Evolutionary conservation across 2,329 filamentous ascomycete genomes (phyloP), one percentile per base, ranked within the genome.

Genomic region (Elsinoe fawcettii): DNA sequence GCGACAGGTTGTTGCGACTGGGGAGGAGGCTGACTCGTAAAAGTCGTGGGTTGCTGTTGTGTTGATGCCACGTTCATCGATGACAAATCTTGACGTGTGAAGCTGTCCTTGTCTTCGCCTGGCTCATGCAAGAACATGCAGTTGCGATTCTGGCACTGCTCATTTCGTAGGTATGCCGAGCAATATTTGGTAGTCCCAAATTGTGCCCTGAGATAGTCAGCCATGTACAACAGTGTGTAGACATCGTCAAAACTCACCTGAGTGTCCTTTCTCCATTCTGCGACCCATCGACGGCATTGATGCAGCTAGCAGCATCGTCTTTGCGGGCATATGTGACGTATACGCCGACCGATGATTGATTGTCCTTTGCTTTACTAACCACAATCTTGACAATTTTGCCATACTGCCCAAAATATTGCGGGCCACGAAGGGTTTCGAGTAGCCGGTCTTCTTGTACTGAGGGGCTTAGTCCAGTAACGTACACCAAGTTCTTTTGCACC

Each of bases 91-190:
- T 96, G 90, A 49, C 93, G 83, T 7, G 90, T 95, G 69, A 96
- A 97, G 73, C 90, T 96, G 67, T 97, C 92, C 63, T 93, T 92
- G 65, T 96, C 93, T 67, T 99, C 93, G n/a, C 93, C 95, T 37
- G 93, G 88, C 72, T 99, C 95, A 68, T 99, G 93, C 53, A 99
- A 74, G 71, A 99, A 99, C 83, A 96, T 99, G 76, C 93, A 99
- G 61, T 93, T 92, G 54, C 91, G 85, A 67, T 99, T 99, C 58
- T 88, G 90, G 73, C 93, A 99, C 63, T 86, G 87, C 71, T 99
- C 93, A 63, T 95, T 90, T 58, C 95, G 87, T 16, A 99, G 79
- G 77, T 95, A 99, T 3, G 93, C 92, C 0, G 93, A 99, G 71
- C 93, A 99, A 72, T 99, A 99, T 70, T 99, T 99, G 3, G 93